Conservation (phyloP, 306 rosid species). For the Parietaria judaica region DNA sequence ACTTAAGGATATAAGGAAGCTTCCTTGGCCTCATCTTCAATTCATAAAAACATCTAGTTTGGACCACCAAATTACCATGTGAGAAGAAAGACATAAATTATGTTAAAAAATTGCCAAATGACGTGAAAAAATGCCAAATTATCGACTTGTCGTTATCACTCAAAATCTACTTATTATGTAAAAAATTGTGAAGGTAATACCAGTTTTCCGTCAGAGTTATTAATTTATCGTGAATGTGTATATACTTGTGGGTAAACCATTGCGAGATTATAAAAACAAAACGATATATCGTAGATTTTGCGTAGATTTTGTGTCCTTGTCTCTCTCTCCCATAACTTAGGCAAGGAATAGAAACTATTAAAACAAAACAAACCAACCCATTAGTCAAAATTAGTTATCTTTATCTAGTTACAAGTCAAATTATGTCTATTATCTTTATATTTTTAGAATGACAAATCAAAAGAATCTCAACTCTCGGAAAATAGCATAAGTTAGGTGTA, state of each 20-base stretch:
- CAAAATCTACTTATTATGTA: too few species aligned
- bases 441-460: not conserved
- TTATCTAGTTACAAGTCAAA: too few species aligned
- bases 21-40: not conserved
- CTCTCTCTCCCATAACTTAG: conserved; percentile 5
- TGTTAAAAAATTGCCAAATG: not conserved
- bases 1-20: conserved; percentile 2
- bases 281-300: not conserved
- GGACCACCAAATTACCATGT: conserved; percentile 4
- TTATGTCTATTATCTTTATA: too few species aligned
- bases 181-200: too few species aligned
- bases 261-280: too few species aligned
- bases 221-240: too few species aligned
- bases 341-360: conserved; percentile 3
- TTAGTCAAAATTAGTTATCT: too few species aligned
- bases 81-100: not conserved
- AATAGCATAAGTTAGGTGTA: not conserved
- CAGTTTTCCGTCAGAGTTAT: too few species aligned
- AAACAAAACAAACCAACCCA: not conserved
- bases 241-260: too few species aligned
- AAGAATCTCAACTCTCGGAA: not conserved
- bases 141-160: too few species aligned
- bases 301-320: conserved; percentile 4
- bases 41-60: not conserved
- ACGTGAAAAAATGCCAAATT: not conserved